Evolutionary conservation across 2,329 filamentous ascomycete genomes (phyloP).

Genomic region (Cadophora sp.): DNA sequence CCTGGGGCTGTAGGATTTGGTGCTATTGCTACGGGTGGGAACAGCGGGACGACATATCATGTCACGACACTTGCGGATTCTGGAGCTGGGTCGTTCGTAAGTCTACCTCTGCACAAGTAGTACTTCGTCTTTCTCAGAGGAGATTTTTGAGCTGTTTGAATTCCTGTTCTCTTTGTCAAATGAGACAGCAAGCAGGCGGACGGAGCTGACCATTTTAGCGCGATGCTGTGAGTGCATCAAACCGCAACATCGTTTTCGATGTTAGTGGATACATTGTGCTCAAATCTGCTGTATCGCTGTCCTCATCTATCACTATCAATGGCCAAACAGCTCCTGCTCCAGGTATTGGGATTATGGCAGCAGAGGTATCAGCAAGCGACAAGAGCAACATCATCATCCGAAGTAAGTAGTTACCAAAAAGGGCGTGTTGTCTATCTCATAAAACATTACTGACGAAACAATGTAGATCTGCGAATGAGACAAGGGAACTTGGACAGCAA

Average conservation of each 20-base stretch:
- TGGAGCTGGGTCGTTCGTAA: slow-evolving; percentile 51
- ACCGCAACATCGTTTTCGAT: slow-evolving; percentile 53
- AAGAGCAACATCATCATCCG: slow-evolving; percentile 55
- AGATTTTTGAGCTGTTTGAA: too few relatives aligned
- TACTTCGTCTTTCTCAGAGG: too few relatives aligned
- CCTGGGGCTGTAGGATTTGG: slow-evolving; percentile 56
- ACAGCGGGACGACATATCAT: slow-evolving; percentile 50
- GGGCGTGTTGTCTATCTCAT: too few relatives aligned
- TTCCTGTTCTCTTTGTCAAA: too few relatives aligned
- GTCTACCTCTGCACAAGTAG: too few relatives aligned
- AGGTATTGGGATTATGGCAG: slow-evolving; percentile 49
- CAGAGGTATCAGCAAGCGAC: slow-evolving; percentile 25
- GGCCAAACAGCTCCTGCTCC: slow-evolving; percentile 55
- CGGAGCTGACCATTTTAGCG: slow-evolving; percentile 36
- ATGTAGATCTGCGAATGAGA: slow-evolving; percentile 57
- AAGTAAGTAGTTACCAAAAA: slow-evolving; percentile 33
- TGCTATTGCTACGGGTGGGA: slow-evolving; percentile 52
- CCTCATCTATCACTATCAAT: slow-evolving; percentile 51
- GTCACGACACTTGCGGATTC: slow-evolving; percentile 54
- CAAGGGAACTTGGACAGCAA: slow-evolving; percentile 57
- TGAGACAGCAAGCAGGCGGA: background rate
- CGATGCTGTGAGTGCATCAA: slow-evolving; percentile 52
- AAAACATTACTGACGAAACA: too few relatives aligned
- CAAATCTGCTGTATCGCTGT: slow-evolving; percentile 49
- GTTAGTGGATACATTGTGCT: slow-evolving; percentile 53